A percentile compares a stretch with the other conserved stretches of the same genome.
These are phyloP conservation scores for Pueraria montana DNA, from an alignment of 306 rosid genomes.

Conservation along the genomic window DNA sequence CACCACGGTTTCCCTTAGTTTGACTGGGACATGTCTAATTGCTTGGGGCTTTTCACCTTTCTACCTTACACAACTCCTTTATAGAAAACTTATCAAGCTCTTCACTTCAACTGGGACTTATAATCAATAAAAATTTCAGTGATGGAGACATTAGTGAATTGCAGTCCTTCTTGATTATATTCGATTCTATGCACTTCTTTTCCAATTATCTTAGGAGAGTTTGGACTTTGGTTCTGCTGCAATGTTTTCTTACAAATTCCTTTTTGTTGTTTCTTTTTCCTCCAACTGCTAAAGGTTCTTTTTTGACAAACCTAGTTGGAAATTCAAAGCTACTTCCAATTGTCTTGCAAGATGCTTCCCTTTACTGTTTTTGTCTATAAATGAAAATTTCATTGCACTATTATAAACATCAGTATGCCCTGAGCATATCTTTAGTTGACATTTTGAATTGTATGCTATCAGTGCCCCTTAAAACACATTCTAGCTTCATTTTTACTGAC, in stretches of 20 bases:
- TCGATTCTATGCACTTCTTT: neutral
- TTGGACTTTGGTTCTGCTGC: conserved; percentile 19
- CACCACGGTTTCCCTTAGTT: conserved; percentile 15
- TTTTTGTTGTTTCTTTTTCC: conserved; percentile 13
- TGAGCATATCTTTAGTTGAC: neutral
- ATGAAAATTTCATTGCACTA: conserved; percentile 11
- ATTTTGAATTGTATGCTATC: conserved; percentile 13
- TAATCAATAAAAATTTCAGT: neutral
- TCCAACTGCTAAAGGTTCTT: neutral
- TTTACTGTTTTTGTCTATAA: neutral
- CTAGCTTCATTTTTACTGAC: conserved; percentile 19
- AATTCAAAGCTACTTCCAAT: conserved; percentile 1
- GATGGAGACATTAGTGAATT: neutral
- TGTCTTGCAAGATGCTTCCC: neutral
- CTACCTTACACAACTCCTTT: neutral
- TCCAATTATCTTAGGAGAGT: neutral
- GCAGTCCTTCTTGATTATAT: neutral
- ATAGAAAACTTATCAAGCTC: neutral
- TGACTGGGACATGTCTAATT: neutral
- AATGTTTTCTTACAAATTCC: conserved; percentile 22
- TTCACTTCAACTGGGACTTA: neutral
- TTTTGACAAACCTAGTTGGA: neutral
- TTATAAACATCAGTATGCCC: neutral
- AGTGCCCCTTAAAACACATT: conserved; percentile 14
- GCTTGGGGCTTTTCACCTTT: conserved; percentile 3